These are phyloP conservation scores for Pisolithus orientalis DNA, from an alignment of 768 basidiomycete genomes.

Conservation along the genomic window DNA sequence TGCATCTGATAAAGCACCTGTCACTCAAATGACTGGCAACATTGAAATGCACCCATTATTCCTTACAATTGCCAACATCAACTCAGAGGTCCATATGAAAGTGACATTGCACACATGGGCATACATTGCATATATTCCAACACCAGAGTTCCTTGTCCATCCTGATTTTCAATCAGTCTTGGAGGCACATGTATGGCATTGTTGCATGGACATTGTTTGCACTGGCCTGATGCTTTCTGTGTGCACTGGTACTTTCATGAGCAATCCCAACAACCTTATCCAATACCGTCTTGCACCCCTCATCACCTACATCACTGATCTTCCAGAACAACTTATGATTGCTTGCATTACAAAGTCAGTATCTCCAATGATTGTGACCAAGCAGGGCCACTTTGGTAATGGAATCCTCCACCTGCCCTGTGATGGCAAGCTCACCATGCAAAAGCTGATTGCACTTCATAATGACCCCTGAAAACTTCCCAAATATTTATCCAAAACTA, in stretches of 20 bases:
- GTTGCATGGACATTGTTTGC: background rate
- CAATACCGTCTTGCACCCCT: too few relatives aligned
- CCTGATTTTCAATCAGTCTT: background rate
- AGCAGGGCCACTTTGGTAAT: too few relatives aligned
- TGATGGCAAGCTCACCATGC: too few relatives aligned
- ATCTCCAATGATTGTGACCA: too few relatives aligned
- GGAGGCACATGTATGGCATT: background rate
- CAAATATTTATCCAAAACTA: too few relatives aligned
- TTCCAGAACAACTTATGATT: too few relatives aligned
- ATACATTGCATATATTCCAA: background rate
- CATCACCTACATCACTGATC: too few relatives aligned
- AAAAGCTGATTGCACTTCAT: too few relatives aligned
- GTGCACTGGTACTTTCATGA: background rate
- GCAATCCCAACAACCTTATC: too few relatives aligned
- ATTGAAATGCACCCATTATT: conserved; percentile 6
- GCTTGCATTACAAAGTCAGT: too few relatives aligned
- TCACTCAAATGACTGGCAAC: background rate
- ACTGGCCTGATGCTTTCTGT: background rate
- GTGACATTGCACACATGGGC: conserved; percentile 1
- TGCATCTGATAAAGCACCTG: conserved; percentile 13
- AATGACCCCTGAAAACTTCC: too few relatives aligned
- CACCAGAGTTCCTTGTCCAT: background rate
- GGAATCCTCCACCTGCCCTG: too few relatives aligned
- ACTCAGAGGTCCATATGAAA: conserved; percentile 1
- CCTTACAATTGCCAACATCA: conserved; percentile 8